A percentile compares a stretch with the other conserved stretches of the same genome.
Evolutionary conservation across 2,329 filamentous ascomycete species (phyloP).

Genomic region (Aureobasidium sp.): DNA sequence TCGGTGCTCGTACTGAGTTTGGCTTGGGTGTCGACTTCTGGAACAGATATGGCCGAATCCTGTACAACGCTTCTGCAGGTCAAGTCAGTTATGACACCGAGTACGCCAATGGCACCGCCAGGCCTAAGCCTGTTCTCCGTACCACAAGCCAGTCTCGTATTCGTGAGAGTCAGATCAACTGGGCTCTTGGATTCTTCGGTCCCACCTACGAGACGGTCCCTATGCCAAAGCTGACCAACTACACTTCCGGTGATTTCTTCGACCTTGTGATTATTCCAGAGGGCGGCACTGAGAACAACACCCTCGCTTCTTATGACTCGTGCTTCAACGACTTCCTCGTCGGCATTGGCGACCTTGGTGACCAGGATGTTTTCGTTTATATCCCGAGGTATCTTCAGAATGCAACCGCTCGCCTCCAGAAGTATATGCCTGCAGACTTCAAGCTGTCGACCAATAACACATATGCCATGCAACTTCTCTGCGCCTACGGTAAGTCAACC

Average conservation of each 20-base stretch:
- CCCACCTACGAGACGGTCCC: conserved; percentile 33
- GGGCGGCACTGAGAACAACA: conserved; percentile 43
- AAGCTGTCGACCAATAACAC: conserved; percentile 41
- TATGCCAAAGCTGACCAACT: conserved; percentile 31
- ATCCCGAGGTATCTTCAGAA: conserved; percentile 36
- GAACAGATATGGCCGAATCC: conserved; percentile 44
- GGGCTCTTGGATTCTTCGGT: conserved; percentile 46
- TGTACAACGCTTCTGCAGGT: conserved; percentile 42
- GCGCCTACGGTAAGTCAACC: conserved; percentile 35
- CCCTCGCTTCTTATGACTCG: conserved; percentile 43
- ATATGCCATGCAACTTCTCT: conserved; percentile 41
- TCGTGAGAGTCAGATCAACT: conserved; percentile 45
- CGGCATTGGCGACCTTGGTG: conserved; percentile 32
- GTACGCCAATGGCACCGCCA: conserved; percentile 39
- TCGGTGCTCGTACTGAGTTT: conserved; percentile 44
- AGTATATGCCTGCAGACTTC: conserved; percentile 40
- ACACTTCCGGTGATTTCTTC: conserved; percentile 30
- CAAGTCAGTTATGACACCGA: conserved; percentile 41
- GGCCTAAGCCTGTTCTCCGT: conserved; percentile 42
- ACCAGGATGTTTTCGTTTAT: conserved; percentile 36
- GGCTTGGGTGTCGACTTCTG: conserved; percentile 43
- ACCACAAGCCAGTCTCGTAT: conserved; percentile 48
- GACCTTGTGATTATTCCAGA: conserved; percentile 44
- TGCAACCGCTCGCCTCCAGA: conserved; percentile 38
- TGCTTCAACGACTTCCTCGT: conserved; percentile 36